Evolutionary conservation across 495 filamentous ascomycete species (phyloP), one percentile per base, ranked within the genome.

Genomic region (Penicillium fimorum): DNA sequence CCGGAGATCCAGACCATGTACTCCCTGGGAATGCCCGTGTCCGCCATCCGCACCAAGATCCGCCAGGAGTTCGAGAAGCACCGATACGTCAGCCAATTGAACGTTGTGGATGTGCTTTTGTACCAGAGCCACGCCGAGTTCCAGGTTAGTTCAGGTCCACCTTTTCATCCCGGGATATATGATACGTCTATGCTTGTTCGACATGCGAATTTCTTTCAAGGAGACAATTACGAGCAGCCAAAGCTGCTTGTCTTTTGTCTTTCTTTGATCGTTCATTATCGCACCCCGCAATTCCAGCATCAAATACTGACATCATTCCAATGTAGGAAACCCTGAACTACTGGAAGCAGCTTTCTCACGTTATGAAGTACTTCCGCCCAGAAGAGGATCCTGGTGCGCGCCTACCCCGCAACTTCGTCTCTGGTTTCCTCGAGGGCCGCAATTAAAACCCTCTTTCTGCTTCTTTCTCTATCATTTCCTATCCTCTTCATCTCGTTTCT

Each of bases 1-100:
- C 93, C 94, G 33, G 92, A 97, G 70, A 90, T 97, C 66, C 93
- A 96, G 70, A 86, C 84, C 53, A 96, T 96, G 89, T 98, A 98
- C 82, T 87, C 87, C 40, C 79, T 98, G 66, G 89, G 87, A 70
- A 83, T 93, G 64, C 92, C 94, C 50, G 86, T 96, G 17, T 89
- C 94, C 41, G 80, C 82, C 53, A 86, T 97, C 70, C 90, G 94
- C 55, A 93, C 92, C 44, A 96, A 93, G 80, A 87, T 97, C 67
- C 84, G 94, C 65, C 92, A 97, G 75, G 93, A 98, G 69, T 98
- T 98, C 74, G 94, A 98, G 77, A 83, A 91, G 74, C 87, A 97
- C 78, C 81, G 94, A 79, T 96, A 87, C 68, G 92, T 97, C 46
- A 88, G 87, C 68, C 92, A 97, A 76, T 74, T 97, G 42, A 80